Conservation (phyloP, 2,329 filamentous ascomycete genomes). For the Ceratocystis albifundus region DNA sequence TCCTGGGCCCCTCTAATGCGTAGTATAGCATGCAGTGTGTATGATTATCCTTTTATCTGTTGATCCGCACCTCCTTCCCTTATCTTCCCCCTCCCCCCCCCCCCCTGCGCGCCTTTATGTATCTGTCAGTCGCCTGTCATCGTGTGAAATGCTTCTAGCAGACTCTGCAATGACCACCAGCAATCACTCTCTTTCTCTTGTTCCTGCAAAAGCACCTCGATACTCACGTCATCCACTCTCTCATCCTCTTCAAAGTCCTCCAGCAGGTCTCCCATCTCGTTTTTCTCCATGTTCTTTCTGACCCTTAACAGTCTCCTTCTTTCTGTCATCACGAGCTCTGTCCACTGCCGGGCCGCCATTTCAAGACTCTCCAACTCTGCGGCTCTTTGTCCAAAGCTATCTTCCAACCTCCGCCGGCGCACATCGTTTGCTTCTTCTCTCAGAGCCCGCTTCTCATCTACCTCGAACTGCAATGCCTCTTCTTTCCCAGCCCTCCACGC, state of each 20-base stretch:
- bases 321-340: constrained; percentile 15
- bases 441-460: constrained; percentile 29
- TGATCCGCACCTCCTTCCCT: too few species aligned
- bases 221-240: constrained; percentile 13
- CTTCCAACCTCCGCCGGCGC: constrained; percentile 1
- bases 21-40: neutral
- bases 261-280: constrained; percentile 11
- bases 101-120: too few species aligned
- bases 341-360: constrained; percentile 20
- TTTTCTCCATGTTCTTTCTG: constrained; percentile 11
- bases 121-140: neutral
- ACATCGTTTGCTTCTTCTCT: constrained; percentile 8
- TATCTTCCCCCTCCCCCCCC: too few species aligned
- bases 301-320: constrained; percentile 10
- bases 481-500: constrained; percentile 35
- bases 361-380: constrained; percentile 22
- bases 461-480: constrained; percentile 27
- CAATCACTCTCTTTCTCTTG: neutral
- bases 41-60: neutral
- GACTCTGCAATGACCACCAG: constrained; percentile 1
- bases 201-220: constrained; percentile 9
- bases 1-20: neutral
- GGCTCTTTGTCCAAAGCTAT: constrained; percentile 18
- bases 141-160: neutral
- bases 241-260: constrained; percentile 21